Base-by-base conservation (phyloP, 306 rosid genomes). In the Ormosia emarginata region DNA sequence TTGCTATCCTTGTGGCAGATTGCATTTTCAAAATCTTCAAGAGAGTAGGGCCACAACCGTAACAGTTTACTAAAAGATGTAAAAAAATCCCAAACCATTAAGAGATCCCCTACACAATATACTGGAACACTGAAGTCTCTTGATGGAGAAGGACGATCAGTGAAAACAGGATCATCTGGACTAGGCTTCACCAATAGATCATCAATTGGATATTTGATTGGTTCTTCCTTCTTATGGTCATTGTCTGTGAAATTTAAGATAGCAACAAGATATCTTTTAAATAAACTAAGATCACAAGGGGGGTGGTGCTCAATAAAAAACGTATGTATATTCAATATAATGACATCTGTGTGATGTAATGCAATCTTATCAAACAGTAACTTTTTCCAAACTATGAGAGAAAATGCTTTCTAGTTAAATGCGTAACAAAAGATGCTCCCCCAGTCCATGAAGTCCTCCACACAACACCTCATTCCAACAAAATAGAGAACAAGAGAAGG, bases 21-120 rank as follows among this genome's bases (percentile, higher is more conserved):
- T 43, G 98, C 94, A 80, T 85, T 88, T 87, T 95, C 99, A 82
- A 95, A 93, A 87, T 93, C 94, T 85, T 89, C 97, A 43, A 93
- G 81, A 85, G 97, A 86, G 87, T 89, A 93, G 40, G 99, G 99
- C 49, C 67, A 88, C 82, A 95, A 83, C 83, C 73, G 85, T 84
- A 95, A 81, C 87, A 88, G 79, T 86, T 89, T 88, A 75, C 92
- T 88, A 81, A 87, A 95, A 55, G 93, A 89, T 57, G 85, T 85
- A 84, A 92, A 90, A 86, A 95, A 90, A 84, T 95, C 99, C 99
- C 99, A 95, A 80, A 93, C 87, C 97, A 90, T 88, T 79, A 95
- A 77, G 71, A 95, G 97, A 87, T 93, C 88, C 69, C 97, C 97
- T 5, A 93, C 90, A 80, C 92, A 89, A 52, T 82, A 71, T 86